Percentiles rank a stretch among this genome's conserved stretches.
phyloP scores from a whole-genome alignment of 176 grass and related monocot genomes.

The Avena insularis region DNA sequence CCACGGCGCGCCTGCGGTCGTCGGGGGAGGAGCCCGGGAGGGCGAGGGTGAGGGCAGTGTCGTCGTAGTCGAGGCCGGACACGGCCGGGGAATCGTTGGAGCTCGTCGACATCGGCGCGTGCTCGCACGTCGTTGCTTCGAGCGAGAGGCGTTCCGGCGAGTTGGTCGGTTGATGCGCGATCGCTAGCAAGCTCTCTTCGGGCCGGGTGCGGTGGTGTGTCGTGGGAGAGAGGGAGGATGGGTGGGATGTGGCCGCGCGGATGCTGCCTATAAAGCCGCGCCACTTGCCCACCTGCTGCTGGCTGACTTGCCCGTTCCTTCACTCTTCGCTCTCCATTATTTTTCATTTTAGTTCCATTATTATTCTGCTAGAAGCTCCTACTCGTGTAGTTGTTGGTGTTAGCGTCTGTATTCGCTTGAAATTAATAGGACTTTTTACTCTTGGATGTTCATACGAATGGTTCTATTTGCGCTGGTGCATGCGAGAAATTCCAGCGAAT shows the following conservation, averaged over 20 bases:
- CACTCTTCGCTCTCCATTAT: neutral
- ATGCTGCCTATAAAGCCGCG: slow-evolving; percentile 59
- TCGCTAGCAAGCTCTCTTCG: slow-evolving; percentile 32
- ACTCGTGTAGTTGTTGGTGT: neutral
- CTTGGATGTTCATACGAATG: neutral
- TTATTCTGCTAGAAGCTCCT: neutral
- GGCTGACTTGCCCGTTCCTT: slow-evolving; percentile 29
- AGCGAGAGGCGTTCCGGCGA: neutral
- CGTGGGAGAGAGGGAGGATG: neutral
- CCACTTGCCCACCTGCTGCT: slow-evolving; percentile 28
- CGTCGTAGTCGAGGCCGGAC: slow-evolving; percentile 74
- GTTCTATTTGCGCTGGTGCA: neutral
- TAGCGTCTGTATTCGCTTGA: neutral
- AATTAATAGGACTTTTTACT: neutral
- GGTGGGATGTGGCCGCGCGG: neutral
- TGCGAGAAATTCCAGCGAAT: neutral
- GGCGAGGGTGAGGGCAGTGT: slow-evolving; percentile 70
- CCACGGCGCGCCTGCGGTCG: slow-evolving; percentile 61
- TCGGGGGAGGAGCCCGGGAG: slow-evolving; percentile 55
- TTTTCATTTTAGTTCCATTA: neutral
- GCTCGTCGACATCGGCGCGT: slow-evolving; percentile 19
- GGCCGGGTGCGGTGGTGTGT: slow-evolving; percentile 5
- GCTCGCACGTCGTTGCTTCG: neutral
- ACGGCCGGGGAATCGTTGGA: slow-evolving; percentile 55
- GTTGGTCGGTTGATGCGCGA: slow-evolving; percentile 20